These are phyloP conservation scores for Hirsutella rhossiliensis DNA, from an alignment of 2,329 filamentous ascomycete species.

Conservation along the genomic window DNA sequence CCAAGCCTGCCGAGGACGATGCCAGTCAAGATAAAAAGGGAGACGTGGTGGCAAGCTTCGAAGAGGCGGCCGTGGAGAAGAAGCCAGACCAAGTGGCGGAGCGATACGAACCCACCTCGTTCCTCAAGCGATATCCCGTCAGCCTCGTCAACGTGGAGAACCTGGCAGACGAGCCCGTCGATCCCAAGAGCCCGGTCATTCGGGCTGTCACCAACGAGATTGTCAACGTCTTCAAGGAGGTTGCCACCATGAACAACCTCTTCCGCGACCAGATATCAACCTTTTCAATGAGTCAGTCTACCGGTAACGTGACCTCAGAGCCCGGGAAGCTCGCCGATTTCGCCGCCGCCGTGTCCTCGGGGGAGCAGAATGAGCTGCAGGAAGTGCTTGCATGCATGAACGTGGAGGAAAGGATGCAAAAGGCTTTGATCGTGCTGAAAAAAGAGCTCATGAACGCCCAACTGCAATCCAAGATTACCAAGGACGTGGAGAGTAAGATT, in stretches of 20 bases:
- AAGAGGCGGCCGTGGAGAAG: conserved; percentile 61
- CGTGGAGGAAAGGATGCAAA: conserved; percentile 84
- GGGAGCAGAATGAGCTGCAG: conserved; percentile 83
- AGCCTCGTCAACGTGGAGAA: conserved; percentile 95
- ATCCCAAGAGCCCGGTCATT: conserved; percentile 80
- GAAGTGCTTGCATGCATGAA: conserved; percentile 82
- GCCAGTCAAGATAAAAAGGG: conserved; percentile 59
- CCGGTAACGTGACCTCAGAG: conserved; percentile 89
- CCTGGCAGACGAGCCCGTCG: conserved; percentile 74
- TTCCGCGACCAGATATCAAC: conserved; percentile 97
- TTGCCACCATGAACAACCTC: conserved; percentile 83
- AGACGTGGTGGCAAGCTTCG: conserved; percentile 93
- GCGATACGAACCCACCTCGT: conserved; percentile 77
- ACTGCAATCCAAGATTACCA: conserved; percentile 91
- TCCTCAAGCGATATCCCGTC: conserved; percentile 82
- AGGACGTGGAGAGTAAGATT: conserved; percentile 95
- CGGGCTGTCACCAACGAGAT: conserved; percentile 94
- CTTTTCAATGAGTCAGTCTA: conserved; percentile 89
- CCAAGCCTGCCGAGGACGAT: conserved; percentile 41
- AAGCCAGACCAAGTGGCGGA: conserved; percentile 37
- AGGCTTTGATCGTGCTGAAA: conserved; percentile 84
- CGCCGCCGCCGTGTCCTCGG: conserved; percentile 89
- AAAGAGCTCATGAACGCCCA: conserved; percentile 98
- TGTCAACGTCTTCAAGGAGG: conserved; percentile 97
- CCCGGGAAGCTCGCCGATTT: conserved; percentile 94